Percentiles rank a stretch among this genome's conserved stretches.
Conservation (phyloP, 1,139 yeast species). For the Blastobotrys proliferans region DNA sequence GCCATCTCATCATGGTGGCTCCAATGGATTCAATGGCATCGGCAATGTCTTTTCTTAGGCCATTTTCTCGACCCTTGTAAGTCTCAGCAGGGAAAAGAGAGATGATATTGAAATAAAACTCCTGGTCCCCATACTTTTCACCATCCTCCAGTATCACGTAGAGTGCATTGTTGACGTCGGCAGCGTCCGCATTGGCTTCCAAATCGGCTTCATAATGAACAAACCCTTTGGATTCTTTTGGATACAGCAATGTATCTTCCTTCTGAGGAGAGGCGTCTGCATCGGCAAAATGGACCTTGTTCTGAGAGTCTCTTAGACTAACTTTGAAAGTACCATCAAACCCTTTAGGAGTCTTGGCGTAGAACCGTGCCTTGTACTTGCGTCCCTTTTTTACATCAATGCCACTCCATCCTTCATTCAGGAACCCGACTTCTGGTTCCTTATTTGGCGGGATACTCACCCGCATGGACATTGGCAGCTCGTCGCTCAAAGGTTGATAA, state of each 20-base stretch:
- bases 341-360: constrained; percentile 8
- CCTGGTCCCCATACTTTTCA: constrained; percentile 1
- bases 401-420: constrained; percentile 9
- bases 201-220: constrained; percentile 9
- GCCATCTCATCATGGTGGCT: constrained; percentile 9
- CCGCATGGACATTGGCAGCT: background rate
- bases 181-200: constrained; percentile 1
- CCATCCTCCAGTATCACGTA: constrained; percentile 7
- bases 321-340: constrained; percentile 9
- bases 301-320: background rate
- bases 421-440: constrained; percentile 5
- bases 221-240: constrained; percentile 6
- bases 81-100: constrained; percentile 8
- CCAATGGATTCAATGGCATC: constrained; percentile 2
- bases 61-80: constrained; percentile 12
- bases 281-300: background rate
- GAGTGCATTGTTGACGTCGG: constrained; percentile 5
- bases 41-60: constrained; percentile 7
- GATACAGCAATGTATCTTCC: constrained; percentile 8
- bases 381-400: constrained; percentile 10
- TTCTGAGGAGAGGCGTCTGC: constrained; percentile 3
- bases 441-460: background rate
- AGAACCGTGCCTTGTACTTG: constrained; percentile 9
- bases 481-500: background rate
- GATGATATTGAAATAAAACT: constrained; percentile 6